Conservation (phyloP, 768 basidiomycete species). For the Lenzites betulinus region DNA sequence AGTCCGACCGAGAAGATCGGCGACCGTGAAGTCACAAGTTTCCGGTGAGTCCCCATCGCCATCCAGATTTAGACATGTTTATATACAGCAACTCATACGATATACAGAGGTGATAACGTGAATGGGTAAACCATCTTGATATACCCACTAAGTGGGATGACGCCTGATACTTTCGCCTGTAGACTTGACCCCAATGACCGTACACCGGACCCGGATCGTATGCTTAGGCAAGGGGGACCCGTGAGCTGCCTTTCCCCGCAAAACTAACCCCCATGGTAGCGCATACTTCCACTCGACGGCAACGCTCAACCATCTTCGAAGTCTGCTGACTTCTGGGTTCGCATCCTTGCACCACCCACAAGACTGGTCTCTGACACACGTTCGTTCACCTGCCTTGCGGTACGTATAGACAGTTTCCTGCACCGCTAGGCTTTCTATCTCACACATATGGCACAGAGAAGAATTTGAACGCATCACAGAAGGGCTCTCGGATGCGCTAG, state of each 20-base stretch:
- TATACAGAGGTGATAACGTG: slow-evolving; percentile 87
- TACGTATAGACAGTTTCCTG: slow-evolving; percentile 33
- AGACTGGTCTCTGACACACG: slow-evolving; percentile 91
- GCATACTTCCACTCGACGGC: slow-evolving; percentile 97
- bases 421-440: not conserved
- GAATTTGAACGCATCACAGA: slow-evolving; percentile 88
- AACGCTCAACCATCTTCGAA: slow-evolving; percentile 90
- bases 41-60: slow-evolving; percentile 52
- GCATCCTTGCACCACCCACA: slow-evolving; percentile 90
- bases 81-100: not conserved
- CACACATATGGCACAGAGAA: slow-evolving; percentile 41
- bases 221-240: slow-evolving; percentile 60
- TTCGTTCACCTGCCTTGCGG: slow-evolving; percentile 79
- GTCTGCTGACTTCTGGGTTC: slow-evolving; percentile 88
- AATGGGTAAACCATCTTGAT: slow-evolving; percentile 83
- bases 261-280: slow-evolving; percentile 38
- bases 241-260: not conserved
- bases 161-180: too few species aligned
- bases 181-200: slow-evolving; percentile 77
- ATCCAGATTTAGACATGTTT: too few species aligned
- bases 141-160: too few species aligned
- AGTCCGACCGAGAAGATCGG: slow-evolving; percentile 79
- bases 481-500: slow-evolving; percentile 86
- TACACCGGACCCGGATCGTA: slow-evolving; percentile 85
- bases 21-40: slow-evolving; percentile 78